Evolutionary conservation across 2,329 filamentous ascomycete species (phyloP).

Genomic region (Fusarium virguliforme): DNA sequence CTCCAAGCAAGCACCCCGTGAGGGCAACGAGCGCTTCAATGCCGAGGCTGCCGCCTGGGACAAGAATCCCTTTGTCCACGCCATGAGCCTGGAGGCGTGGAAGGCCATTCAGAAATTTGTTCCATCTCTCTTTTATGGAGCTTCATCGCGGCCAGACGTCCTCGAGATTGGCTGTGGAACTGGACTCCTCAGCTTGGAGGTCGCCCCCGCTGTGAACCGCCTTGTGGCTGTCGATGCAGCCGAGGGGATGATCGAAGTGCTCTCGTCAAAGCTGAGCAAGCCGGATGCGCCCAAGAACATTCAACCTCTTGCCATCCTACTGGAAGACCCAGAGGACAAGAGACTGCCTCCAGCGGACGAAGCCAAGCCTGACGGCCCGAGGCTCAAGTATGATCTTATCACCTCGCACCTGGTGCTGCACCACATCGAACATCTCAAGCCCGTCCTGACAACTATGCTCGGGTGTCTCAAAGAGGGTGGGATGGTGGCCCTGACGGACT

Average conservation of each 20-base stretch:
- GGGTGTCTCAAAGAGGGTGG: conserved; percentile 66
- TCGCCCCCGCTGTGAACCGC: conserved; percentile 64
- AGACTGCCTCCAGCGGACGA: conserved; percentile 57
- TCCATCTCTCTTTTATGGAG: conserved; percentile 18
- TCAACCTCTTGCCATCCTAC: conserved; percentile 61
- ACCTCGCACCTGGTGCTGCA: conserved; percentile 70
- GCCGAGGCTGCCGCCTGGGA: conserved; percentile 70
- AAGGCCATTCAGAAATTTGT: conserved; percentile 50
- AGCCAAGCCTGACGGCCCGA: conserved; percentile 46
- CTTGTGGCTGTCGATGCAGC: conserved; percentile 70
- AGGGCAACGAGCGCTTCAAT: conserved; percentile 63
- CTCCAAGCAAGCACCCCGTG: conserved; percentile 5
- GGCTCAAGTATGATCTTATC: conserved; percentile 66
- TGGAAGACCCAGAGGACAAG: conserved; percentile 66
- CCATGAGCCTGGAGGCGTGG: conserved; percentile 59
- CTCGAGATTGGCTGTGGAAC: conserved; percentile 73
- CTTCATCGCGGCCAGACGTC: conserved; percentile 55
- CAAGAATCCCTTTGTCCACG: conserved; percentile 66
- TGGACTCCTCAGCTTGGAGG: conserved; percentile 66
- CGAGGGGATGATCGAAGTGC: conserved; percentile 68
- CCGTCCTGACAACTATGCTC: conserved; percentile 63
- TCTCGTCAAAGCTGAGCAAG: conserved; percentile 61
- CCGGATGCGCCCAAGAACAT: conserved; percentile 59
- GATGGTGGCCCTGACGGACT: conserved; percentile 69
- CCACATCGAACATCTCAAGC: conserved; percentile 65